Conservation (phyloP, 768 basidiomycete species). For the Saitozyma podzolica region DNA sequence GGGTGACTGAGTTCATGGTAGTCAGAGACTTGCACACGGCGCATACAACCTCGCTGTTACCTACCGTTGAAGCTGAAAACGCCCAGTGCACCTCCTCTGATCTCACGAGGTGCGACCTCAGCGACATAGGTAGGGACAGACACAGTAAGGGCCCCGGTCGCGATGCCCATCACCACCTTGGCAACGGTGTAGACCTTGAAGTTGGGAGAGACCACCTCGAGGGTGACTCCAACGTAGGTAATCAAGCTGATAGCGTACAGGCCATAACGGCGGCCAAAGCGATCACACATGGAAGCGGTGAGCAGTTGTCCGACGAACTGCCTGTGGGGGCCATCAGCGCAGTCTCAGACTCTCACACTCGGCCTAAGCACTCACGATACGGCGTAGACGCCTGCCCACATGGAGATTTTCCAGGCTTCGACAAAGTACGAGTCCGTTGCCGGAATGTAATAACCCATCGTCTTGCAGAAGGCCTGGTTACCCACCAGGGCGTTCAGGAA, state of each 20-base stretch:
- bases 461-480: too few species aligned
- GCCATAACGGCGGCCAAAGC: constrained; percentile 14
- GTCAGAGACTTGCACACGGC: too few species aligned
- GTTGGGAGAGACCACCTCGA: constrained; percentile 19
- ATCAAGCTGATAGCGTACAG: constrained; percentile 19
- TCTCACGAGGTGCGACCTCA: constrained; percentile 22
- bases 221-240: constrained; percentile 21
- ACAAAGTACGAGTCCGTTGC: too few species aligned
- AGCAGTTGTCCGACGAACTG: constrained; percentile 15
- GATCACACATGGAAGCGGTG: constrained; percentile 3
- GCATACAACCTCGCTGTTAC: too few species aligned
- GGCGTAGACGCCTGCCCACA: too few species aligned
- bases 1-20: not conserved
- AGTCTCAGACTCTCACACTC: too few species aligned
- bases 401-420: too few species aligned
- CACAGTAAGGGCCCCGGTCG: constrained; percentile 18
- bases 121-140: constrained; percentile 18
- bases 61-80: constrained; percentile 11
- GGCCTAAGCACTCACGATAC: too few species aligned
- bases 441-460: too few species aligned
- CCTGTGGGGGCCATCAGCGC: not conserved
- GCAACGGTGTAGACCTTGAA: constrained; percentile 22
- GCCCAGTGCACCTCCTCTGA: constrained; percentile 10
- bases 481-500: too few species aligned
- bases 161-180: constrained; percentile 27